Base-by-base conservation (phyloP, 345 rosid genomes). In the Populus simonii region DNA sequence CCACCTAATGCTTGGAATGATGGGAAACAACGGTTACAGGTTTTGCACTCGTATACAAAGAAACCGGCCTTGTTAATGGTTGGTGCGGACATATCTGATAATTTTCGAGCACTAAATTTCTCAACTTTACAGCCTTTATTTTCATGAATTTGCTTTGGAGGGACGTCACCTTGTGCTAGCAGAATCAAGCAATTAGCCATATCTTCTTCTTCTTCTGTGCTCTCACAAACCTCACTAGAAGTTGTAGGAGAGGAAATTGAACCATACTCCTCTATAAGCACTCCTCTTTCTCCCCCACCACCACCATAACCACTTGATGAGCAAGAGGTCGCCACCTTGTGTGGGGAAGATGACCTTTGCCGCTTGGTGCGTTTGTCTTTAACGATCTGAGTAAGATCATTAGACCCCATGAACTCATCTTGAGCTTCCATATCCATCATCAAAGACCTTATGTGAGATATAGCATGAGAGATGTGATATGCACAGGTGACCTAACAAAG, bases 1-100 rank as follows among this genome's bases (percentile, higher is more conserved):
- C 99, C 98, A 5, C 99, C 99, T 8, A 96, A 85, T 16, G 99
- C 98, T 84, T 96, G 99, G 73, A 96, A 94, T 16, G 99, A 96
- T 29, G 95, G 88, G 78, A 96, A 96, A 18, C 86, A 85, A 27
- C 99, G 87, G 82, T 85, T 88, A 69, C 99, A 96, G 18, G 98
- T 90, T 81, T 92, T 93, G 83, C 99, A 96, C 86, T 96, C 97
- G 72, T 94, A 92, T 11, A 89, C 93, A 55, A 83, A 88, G 80
- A 90, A 86, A 7, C 89, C 88, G 8, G 88, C 83, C 85, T 82
- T 85, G 82, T 57, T 85, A 3, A 76, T 57, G 1, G 74, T 55
- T 0, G 83, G 70, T 69, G 80, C 55, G 66, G 81, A 73, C 9
- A 74, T 76, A 49, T 79, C 82, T 12, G 83, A 68, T 61, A 80